phyloP scores from a whole-genome alignment of 495 filamentous ascomycete species.

The Margaritispora aquatica region DNA sequence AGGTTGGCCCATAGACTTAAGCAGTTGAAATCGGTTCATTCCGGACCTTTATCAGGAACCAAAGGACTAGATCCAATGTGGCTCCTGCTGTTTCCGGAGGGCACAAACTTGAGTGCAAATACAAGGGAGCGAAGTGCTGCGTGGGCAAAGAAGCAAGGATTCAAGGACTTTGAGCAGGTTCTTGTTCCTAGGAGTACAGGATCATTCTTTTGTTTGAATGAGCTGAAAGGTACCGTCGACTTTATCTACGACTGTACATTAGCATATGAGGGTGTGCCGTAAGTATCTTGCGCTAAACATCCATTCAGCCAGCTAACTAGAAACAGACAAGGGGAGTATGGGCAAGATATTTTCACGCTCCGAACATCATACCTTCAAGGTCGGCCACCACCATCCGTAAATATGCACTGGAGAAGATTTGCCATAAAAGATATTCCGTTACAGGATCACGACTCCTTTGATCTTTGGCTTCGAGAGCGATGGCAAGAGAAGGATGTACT shows the following conservation, averaged over 20 bases:
- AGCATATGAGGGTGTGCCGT: slow-evolving; percentile 77
- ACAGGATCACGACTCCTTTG: slow-evolving; percentile 54
- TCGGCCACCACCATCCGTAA: slow-evolving; percentile 73
- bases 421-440: slow-evolving; percentile 59
- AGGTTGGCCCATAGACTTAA: slow-evolving; percentile 60
- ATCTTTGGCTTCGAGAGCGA: slow-evolving; percentile 64
- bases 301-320: not conserved
- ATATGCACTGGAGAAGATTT: slow-evolving; percentile 80
- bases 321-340: slow-evolving; percentile 58
- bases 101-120: slow-evolving; percentile 69
- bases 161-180: slow-evolving; percentile 59
- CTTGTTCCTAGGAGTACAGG: slow-evolving; percentile 74
- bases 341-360: slow-evolving; percentile 71
- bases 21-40: slow-evolving; percentile 54
- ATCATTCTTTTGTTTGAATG: slow-evolving; percentile 65
- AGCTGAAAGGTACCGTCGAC: slow-evolving; percentile 63
- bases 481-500: slow-evolving; percentile 80
- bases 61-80: slow-evolving; percentile 70
- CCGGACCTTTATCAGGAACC: slow-evolving; percentile 42
- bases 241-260: slow-evolving; percentile 85
- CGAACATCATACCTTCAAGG: slow-evolving; percentile 69
- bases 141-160: slow-evolving; percentile 64
- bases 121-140: slow-evolving; percentile 53
- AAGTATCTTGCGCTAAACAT: slow-evolving; percentile 27
- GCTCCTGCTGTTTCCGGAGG: slow-evolving; percentile 79